These are phyloP conservation scores for Dactylonectria estremocensis DNA, from an alignment of 2,329 filamentous ascomycete species.

Conservation along the genomic window DNA sequence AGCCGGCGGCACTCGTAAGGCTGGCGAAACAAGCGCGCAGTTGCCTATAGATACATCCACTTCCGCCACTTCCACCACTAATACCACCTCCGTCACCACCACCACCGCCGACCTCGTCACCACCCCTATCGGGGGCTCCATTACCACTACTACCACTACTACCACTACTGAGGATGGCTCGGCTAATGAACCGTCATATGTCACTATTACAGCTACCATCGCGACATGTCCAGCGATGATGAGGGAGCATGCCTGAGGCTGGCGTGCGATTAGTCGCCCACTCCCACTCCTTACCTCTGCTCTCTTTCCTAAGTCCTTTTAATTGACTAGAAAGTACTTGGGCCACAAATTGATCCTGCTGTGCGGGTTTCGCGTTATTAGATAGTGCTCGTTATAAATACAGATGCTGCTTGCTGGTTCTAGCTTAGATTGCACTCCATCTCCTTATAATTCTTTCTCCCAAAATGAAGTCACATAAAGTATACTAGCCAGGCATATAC, in stretches of 20 bases:
- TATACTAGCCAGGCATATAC: neutral
- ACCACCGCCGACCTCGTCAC: neutral
- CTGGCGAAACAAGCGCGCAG: neutral
- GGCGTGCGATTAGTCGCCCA: neutral
- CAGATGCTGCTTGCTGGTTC: neutral
- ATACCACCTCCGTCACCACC: neutral
- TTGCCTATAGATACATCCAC: neutral
- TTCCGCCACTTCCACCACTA: neutral
- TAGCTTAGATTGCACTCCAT: neutral
- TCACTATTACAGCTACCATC: neutral
- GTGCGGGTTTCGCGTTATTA: neutral
- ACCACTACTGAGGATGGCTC: neutral
- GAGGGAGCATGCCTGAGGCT: neutral
- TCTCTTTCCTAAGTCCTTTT: neutral
- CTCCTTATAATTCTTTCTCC: neutral
- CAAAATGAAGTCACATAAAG: neutral
- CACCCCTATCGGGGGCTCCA: neutral
- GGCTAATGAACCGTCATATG: neutral
- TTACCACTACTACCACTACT: neutral
- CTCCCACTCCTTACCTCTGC: too few relatives aligned
- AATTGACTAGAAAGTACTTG: neutral
- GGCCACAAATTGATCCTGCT: neutral
- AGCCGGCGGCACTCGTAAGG: neutral
- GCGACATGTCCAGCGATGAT: neutral
- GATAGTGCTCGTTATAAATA: constrained; percentile 1